Evolutionary conservation across 108 stramenopile genomes (phyloP).

Genomic region (Schizochytrium sp.): DNA sequence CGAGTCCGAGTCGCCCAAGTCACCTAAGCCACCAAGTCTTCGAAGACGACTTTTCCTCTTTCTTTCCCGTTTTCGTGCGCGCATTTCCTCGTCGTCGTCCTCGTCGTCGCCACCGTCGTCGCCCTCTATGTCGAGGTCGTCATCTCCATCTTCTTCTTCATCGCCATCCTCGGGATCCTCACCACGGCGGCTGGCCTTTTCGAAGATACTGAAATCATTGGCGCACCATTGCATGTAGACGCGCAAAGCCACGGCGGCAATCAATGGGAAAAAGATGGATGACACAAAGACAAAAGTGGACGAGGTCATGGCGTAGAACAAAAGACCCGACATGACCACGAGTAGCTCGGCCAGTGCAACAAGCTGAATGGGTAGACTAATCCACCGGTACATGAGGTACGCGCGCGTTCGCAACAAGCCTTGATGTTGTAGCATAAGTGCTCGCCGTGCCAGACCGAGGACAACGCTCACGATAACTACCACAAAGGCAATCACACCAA

Average conservation of each 20-base stretch:
- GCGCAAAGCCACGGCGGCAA: neutral
- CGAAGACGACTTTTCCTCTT: too few species aligned
- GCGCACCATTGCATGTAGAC: neutral
- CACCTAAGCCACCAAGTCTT: neutral
- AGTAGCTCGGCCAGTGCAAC: neutral
- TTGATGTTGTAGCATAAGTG: neutral
- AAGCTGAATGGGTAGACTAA: neutral
- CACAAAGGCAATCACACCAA: neutral
- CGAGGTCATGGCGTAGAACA: neutral
- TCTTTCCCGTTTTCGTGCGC: neutral
- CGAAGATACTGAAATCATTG: neutral
- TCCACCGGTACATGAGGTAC: neutral
- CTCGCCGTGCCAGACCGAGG: neutral
- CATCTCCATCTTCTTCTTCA: neutral
- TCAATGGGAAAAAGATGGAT: neutral
- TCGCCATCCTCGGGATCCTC: neutral
- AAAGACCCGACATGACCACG: neutral
- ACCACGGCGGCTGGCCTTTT: neutral
- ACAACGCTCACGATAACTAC: neutral
- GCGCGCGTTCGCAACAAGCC: neutral
- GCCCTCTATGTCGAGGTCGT: neutral
- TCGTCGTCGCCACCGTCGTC: neutral
- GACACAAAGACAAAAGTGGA: neutral
- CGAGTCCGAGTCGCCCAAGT: neutral
- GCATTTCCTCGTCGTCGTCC: neutral